Percentiles rank a stretch among this genome's conserved stretches.
phyloP scores from a whole-genome alignment of 1,284 basidiomycete genomes.

The Porogramme epimiltina region DNA sequence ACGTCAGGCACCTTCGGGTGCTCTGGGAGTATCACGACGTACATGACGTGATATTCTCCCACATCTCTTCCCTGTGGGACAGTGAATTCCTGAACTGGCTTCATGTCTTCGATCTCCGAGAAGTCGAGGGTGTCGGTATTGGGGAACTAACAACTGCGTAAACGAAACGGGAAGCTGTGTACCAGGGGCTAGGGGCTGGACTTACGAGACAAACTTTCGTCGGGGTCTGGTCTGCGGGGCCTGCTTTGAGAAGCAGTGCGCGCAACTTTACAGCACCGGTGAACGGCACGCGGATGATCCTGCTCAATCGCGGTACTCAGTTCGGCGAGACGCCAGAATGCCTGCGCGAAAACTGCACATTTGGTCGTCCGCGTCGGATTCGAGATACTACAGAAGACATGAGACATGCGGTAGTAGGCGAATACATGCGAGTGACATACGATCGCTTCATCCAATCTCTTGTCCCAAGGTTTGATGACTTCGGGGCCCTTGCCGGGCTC shows the following conservation, averaged over 20 bases:
- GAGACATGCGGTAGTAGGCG: background rate
- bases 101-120: constrained; percentile 61
- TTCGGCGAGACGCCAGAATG: background rate
- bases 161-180: too few relatives aligned
- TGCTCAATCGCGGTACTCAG: constrained; percentile 27
- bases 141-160: constrained; percentile 72
- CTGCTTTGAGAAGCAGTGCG: constrained; percentile 72
- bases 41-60: constrained; percentile 76
- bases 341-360: constrained; percentile 53
- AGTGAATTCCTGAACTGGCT: constrained; percentile 68
- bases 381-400: constrained; percentile 53
- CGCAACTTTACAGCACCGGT: constrained; percentile 79
- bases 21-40: background rate
- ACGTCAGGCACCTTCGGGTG: background rate
- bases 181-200: constrained; percentile 5
- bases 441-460: constrained; percentile 61
- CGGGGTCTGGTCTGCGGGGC: constrained; percentile 73
- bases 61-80: constrained; percentile 69
- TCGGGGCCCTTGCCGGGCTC: constrained; percentile 43
- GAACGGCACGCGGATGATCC: constrained; percentile 80
- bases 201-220: constrained; percentile 64
- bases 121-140: constrained; percentile 78
- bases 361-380: constrained; percentile 85
- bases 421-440: constrained; percentile 39
- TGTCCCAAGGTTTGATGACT: constrained; percentile 79